Conservation (phyloP, 1,139 yeast genomes). For the Williopsis jadinii region DNA sequence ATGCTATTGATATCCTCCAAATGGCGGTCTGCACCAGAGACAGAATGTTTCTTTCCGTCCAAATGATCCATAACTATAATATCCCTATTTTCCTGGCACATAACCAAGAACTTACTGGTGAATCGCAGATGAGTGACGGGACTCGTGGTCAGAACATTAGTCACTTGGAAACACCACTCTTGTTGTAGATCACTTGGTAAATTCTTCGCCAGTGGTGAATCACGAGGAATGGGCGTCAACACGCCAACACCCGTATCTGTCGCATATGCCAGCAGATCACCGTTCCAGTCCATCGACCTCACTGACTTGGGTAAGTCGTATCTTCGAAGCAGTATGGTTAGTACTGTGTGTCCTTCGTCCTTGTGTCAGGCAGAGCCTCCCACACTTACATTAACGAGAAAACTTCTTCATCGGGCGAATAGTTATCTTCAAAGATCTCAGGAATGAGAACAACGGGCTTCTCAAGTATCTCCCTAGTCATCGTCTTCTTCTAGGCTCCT, state of each 20-base stretch:
- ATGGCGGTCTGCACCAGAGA: constrained; percentile 18
- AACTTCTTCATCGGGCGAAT: constrained; percentile 13
- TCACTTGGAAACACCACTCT: constrained; percentile 19
- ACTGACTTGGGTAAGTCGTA: constrained; percentile 17
- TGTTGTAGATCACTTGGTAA: constrained; percentile 18
- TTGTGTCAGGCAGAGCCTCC: too few species aligned
- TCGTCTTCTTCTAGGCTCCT: background rate
- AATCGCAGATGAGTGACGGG: constrained; percentile 13
- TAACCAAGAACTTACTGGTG: constrained; percentile 16
- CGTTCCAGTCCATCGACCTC: constrained; percentile 19
- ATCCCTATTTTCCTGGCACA: constrained; percentile 15
- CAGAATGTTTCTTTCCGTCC: constrained; percentile 7
- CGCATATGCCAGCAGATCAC: constrained; percentile 14
- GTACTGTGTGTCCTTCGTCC: background rate
- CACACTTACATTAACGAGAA: constrained; percentile 15
- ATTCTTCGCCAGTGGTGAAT: constrained; percentile 16
- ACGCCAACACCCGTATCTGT: constrained; percentile 17
- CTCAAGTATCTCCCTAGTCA: constrained; percentile 4
- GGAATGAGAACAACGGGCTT: constrained; percentile 17
- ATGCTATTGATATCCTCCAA: constrained; percentile 24
- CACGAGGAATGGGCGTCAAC: constrained; percentile 18
- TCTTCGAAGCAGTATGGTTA: constrained; percentile 1
- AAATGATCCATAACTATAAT: constrained; percentile 17
- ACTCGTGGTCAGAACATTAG: constrained; percentile 5
- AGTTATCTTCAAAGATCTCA: constrained; percentile 14